These are phyloP conservation scores for Ambrosia artemisiifolia DNA, from an alignment of 129 eudicot genomes.

Conservation along the genomic window DNA sequence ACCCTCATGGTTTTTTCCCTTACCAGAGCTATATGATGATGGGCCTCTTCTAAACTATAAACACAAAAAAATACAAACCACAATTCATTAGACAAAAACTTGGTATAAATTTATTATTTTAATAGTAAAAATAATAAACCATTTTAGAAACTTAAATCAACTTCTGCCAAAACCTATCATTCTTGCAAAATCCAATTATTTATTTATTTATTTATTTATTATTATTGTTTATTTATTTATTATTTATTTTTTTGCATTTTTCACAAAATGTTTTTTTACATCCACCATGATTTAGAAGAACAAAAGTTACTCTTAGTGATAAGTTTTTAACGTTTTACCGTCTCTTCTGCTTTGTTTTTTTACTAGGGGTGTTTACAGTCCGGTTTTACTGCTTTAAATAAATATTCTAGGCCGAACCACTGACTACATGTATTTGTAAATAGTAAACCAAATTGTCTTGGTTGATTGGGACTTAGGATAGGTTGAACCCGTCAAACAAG, in stretches of 20 bases:
- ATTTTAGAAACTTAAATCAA: too few relatives aligned
- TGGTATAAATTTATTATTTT: too few relatives aligned
- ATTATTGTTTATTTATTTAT: too few relatives aligned
- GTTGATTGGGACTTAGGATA: neutral
- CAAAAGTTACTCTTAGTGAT: neutral
- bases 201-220: too few relatives aligned
- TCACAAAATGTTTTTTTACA: neutral
- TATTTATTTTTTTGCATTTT: neutral
- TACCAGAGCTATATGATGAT: constrained; percentile 47
- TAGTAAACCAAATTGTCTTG: neutral
- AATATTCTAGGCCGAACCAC: neutral
- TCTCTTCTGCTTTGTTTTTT: constrained; percentile 6
- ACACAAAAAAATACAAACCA: constrained; percentile 5
- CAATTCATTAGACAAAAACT: neutral
- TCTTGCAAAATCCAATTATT: too few relatives aligned
- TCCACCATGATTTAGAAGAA: neutral
- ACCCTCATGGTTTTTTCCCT: constrained; percentile 53
- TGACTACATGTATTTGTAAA: neutral
- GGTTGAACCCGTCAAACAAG: neutral
- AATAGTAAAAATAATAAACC: neutral
- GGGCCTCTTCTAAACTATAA: constrained; percentile 42
- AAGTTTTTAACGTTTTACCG: neutral
- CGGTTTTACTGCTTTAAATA: neutral
- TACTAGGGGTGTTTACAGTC: neutral
- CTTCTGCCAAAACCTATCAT: too few relatives aligned